phyloP scores from a whole-genome alignment of 2,329 filamentous ascomycete species.

The Spiromastix sp. region DNA sequence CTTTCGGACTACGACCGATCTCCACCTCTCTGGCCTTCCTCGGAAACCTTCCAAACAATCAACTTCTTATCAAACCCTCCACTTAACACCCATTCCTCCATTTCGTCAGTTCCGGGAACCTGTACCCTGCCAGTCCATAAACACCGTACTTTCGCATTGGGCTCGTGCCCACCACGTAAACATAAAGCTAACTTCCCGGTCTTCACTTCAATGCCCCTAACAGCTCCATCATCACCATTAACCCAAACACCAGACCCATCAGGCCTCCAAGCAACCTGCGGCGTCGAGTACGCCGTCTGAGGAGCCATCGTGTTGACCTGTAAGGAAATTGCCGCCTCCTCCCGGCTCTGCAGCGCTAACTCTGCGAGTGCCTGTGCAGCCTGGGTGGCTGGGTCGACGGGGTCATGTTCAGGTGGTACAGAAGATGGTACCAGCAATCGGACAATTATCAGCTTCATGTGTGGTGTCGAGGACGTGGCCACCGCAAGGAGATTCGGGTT shows the following conservation, averaged over 20 bases:
- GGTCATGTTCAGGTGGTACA: conserved; percentile 10
- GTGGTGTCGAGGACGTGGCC: conserved; percentile 49
- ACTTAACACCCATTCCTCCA: conserved; percentile 47
- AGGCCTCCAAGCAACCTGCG: conserved; percentile 51
- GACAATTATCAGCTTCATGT: conserved; percentile 53
- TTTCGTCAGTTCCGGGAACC: conserved; percentile 14
- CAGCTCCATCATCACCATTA: conserved; percentile 53
- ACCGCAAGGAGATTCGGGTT: conserved; percentile 47
- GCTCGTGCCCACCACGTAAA: conserved; percentile 43
- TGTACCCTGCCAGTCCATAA: conserved; percentile 43
- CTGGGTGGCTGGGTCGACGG: conserved; percentile 32
- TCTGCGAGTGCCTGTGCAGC: conserved; percentile 42
- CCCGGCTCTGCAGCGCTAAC: conserved; percentile 43
- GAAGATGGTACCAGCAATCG: conserved; percentile 42
- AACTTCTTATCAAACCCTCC: conserved; percentile 55
- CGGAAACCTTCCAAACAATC: conserved; percentile 43
- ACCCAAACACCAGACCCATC: conserved; percentile 54
- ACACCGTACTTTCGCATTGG: conserved; percentile 48
- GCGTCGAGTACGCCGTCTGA: conserved; percentile 55
- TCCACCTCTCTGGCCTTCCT: no score
- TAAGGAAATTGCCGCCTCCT: conserved; percentile 50
- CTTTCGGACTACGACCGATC: no score
- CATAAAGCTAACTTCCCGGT: conserved; percentile 46
- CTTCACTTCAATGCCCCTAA: conserved; percentile 48
- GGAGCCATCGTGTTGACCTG: conserved; percentile 51